A percentile compares a stretch with the other conserved stretches of the same genome.
These are phyloP conservation scores for Gynochthodes officinalis DNA, from an alignment of 257 asterid species.

Conservation along the genomic window DNA sequence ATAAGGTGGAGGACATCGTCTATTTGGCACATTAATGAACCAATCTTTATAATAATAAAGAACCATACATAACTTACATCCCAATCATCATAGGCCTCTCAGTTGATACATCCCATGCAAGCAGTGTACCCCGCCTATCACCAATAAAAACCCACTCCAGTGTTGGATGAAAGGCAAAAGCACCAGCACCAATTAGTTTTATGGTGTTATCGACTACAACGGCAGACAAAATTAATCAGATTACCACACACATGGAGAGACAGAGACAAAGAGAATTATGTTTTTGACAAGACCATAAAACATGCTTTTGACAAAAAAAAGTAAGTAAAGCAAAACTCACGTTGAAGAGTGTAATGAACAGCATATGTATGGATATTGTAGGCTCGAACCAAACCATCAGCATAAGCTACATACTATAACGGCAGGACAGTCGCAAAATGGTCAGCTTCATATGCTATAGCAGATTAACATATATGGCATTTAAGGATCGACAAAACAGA, in stretches of 20 bases:
- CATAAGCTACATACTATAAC: slow-evolving; percentile 95
- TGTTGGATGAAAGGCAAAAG: slow-evolving; percentile 95
- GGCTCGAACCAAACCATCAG: slow-evolving; percentile 95
- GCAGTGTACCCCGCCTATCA: slow-evolving; percentile 95
- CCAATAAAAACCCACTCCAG: slow-evolving; percentile 98
- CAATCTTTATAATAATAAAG: slow-evolving; percentile 1
- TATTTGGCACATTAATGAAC: not conserved
- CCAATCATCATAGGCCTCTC: slow-evolving; percentile 99
- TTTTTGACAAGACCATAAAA: not conserved
- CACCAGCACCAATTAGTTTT: slow-evolving; percentile 95
- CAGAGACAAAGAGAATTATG: not conserved
- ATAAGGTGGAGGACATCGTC: not conserved
- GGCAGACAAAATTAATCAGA: not conserved
- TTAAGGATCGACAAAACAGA: not conserved
- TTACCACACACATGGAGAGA: slow-evolving; percentile 5
- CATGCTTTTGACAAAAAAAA: not conserved
- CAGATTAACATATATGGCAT: slow-evolving; percentile 6
- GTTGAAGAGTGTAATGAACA: slow-evolving; percentile 87
- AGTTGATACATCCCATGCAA: slow-evolving; percentile 99
- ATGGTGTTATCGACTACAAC: slow-evolving; percentile 93
- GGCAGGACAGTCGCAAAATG: slow-evolving; percentile 21
- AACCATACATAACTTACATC: slow-evolving; percentile 57
- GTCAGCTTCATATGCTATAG: slow-evolving; percentile 24
- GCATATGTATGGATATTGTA: slow-evolving; percentile 93
- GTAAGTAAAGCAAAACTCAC: slow-evolving; percentile 47